Percentiles rank a stretch among this genome's conserved stretches.
phyloP scores from a whole-genome alignment of 129 eudicot genomes.

The Daucus carota region DNA sequence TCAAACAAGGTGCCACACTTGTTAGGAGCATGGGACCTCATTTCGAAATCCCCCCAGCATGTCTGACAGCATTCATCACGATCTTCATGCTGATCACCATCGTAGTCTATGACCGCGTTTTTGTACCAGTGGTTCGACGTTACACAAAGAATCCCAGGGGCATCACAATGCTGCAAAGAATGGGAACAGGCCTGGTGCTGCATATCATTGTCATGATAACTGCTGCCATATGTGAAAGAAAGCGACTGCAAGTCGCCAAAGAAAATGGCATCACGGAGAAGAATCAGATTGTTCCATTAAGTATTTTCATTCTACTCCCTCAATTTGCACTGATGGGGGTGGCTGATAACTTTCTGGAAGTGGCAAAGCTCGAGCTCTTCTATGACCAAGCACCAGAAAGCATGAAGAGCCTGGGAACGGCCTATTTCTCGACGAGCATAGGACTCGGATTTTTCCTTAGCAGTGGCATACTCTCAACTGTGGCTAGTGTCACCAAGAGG shows the following conservation, averaged over 20 bases:
- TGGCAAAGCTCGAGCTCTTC: conserved; percentile 65
- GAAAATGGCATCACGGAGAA: conserved; percentile 29
- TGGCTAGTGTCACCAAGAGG: conserved; percentile 43
- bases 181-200: conserved; percentile 47
- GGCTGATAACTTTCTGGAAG: conserved; percentile 50
- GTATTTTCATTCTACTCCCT: conserved; percentile 59
- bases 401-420: conserved; percentile 74
- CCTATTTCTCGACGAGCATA: conserved; percentile 41
- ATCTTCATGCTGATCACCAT: conserved; percentile 47
- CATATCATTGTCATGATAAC: conserved; percentile 32
- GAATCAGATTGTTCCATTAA: conserved; percentile 43
- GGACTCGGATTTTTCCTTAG: conserved; percentile 61
- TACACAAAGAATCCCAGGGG: conserved; percentile 63
- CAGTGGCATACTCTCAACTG: conserved; percentile 43
- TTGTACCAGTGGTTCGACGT: conserved; percentile 37
- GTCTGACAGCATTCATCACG: conserved; percentile 43
- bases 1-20: conserved; percentile 61
- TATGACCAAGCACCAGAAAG: conserved; percentile 82
- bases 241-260: conserved; percentile 29
- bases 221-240: conserved; percentile 44
- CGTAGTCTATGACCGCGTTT: conserved; percentile 43
- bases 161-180: conserved; percentile 53
- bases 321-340: conserved; percentile 52
- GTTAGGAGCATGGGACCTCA: conserved; percentile 42
- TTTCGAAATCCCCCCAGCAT: conserved; percentile 61